Evolutionary conservation across 2,329 filamentous ascomycete genomes (phyloP), one percentile per base, ranked within the genome.

Genomic region (Alternaria metachromatica): DNA sequence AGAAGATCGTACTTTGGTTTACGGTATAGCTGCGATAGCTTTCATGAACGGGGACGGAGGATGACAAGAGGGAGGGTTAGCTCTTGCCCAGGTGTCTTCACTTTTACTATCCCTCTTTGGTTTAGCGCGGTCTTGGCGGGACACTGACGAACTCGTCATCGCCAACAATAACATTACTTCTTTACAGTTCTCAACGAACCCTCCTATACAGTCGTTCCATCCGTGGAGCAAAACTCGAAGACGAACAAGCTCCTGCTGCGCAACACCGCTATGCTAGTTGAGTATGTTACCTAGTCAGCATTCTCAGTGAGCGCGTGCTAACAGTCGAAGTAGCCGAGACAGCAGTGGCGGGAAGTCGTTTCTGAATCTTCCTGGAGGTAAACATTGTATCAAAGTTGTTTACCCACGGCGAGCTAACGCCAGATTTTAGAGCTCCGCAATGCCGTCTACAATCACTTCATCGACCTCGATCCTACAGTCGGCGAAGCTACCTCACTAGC

Each of bases 351-450:
- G 25, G 2, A 30, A 5, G 1, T 30, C 46, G 2, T 13, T 30
- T 5, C n/a, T 50, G n/a, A 18, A 50, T 18, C 13, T 50, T 8
- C 6, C 18, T 3, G 48, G 48, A 15, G 48, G 26, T 33, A 15
- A 7, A 3, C 2, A 50, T 7, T 0, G 8, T 13, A 12, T 1
- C 0, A 3, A 4, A 1, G 10, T 2, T 5, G 1, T 1, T 8
- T 6, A 2, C 1, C 3, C 20, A 20, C 6, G 10, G 3, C 1
- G 0, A 15, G 12, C 26, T 50, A n/a, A 30, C 9, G 2, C 26
- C 4, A 21, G 2, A 15, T 0, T 15, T 10, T 11, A 50, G 48
- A 50, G 8, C n/a, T 50, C 0, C 26, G 26, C 26, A 50, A 33
- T 13, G 10, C 18, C 2, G 13, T 33, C n/a, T 33, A 50, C 7